Evolutionary conservation across 2,329 filamentous ascomycete genomes (phyloP).

Genomic region (Cladosporium sp.): DNA sequence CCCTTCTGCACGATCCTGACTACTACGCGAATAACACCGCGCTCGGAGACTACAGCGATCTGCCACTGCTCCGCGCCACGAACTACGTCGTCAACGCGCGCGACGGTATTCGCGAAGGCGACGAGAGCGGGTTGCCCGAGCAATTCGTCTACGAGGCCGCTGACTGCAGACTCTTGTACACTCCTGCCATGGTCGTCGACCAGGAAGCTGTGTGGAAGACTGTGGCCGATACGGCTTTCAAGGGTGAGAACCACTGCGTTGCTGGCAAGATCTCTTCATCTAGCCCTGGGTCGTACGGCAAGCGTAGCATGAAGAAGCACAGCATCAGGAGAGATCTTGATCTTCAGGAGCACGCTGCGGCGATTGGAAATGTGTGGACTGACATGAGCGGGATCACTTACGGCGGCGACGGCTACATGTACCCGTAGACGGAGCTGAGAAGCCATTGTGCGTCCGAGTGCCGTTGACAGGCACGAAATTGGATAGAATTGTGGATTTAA

Average conservation of each 20-base stretch:
- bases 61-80: constrained; percentile 22
- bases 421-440: constrained; percentile 6
- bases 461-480: background rate
- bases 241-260: constrained; percentile 27
- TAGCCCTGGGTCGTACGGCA: constrained; percentile 2
- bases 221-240: constrained; percentile 31
- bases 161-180: constrained; percentile 52
- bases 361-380: constrained; percentile 23
- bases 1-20: constrained; percentile 19
- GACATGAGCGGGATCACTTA: constrained; percentile 16
- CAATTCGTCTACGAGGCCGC: constrained; percentile 48
- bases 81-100: constrained; percentile 26
- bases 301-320: constrained; percentile 5
- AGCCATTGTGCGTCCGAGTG: background rate
- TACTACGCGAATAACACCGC: constrained; percentile 28
- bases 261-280: constrained; percentile 23
- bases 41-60: constrained; percentile 25
- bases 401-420: constrained; percentile 21
- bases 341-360: constrained; percentile 16
- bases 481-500: background rate
- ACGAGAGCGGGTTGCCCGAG: constrained; percentile 40
- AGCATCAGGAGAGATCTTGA: constrained; percentile 20
- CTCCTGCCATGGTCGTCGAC: constrained; percentile 46
- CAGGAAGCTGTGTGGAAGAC: constrained; percentile 46
- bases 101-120: constrained; percentile 30